Evolutionary conservation across 352 stramenopile genomes (phyloP).

Genomic region (Pythium oligandrum): DNA sequence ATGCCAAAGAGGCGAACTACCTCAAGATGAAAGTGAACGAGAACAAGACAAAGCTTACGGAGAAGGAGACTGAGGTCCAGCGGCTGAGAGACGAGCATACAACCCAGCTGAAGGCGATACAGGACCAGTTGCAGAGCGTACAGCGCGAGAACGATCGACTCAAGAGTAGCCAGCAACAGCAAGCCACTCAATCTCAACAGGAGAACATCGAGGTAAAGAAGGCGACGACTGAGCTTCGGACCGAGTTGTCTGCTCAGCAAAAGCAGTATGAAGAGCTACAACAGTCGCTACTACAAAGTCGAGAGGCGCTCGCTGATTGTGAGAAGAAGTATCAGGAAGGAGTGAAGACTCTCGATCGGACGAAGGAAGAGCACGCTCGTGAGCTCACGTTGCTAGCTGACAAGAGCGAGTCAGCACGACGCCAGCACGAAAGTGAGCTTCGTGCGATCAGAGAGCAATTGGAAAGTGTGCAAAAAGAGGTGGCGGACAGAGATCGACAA

Average conservation of each 20-base stretch:
- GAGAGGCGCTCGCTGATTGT: no score
- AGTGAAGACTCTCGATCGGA: no score
- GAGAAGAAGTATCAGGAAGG: no score
- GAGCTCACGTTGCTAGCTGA: no score
- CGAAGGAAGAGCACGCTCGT: no score
- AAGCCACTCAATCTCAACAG: neutral
- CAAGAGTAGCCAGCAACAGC: conserved; percentile 1
- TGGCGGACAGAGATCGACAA: neutral
- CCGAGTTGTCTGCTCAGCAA: neutral
- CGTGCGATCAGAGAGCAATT: neutral
- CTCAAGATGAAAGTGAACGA: conserved; percentile 51
- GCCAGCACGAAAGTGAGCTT: neutral
- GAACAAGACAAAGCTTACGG: conserved; percentile 34
- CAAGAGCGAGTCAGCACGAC: no score
- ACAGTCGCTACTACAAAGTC: neutral
- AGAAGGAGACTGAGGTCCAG: conserved; percentile 22
- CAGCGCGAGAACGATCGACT: no score
- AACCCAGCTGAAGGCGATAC: conserved; percentile 3
- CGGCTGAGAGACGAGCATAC: conserved; percentile 5
- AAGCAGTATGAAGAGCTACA: neutral
- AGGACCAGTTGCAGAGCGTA: no score
- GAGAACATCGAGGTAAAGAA: conserved; percentile 5
- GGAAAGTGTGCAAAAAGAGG: conserved; percentile 5
- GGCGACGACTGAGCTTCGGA: neutral
- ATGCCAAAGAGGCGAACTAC: conserved; percentile 52